phyloP scores from a whole-genome alignment of 345 rosid species.

The Arabidopsis arenosa region DNA sequence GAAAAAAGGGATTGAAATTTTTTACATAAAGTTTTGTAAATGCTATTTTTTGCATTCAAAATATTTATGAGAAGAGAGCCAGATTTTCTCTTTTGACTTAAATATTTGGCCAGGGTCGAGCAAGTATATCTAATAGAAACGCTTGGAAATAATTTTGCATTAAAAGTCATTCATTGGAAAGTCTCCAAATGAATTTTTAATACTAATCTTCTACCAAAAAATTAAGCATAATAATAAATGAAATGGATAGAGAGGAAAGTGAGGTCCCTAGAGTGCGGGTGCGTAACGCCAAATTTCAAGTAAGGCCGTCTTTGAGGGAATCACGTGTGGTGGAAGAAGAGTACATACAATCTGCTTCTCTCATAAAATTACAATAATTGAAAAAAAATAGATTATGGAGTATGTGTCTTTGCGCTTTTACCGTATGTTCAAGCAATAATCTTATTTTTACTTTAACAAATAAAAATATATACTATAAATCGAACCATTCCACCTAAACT shows the following conservation, averaged over 20 bases:
- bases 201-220: neutral
- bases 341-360: neutral
- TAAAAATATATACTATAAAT: neutral
- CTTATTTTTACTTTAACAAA: neutral
- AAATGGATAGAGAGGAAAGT: neutral
- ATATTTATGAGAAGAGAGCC: neutral
- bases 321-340: slow-evolving; percentile 35
- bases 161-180: slow-evolving; percentile 2
- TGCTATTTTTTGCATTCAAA: neutral
- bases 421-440: neutral
- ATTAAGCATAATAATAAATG: neutral
- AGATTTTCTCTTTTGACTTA: slow-evolving; percentile 17
- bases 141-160: neutral
- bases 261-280: slow-evolving; percentile 18
- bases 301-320: slow-evolving; percentile 28
- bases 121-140: neutral
- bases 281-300: slow-evolving; percentile 33
- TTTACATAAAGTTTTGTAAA: neutral
- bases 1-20: too few species aligned
- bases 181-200: neutral
- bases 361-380: neutral
- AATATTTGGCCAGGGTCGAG: neutral
- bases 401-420: neutral
- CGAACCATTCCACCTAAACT: neutral
- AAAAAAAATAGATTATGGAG: neutral